These are phyloP conservation scores for Chytriomyces sp. DNA, from an alignment of 192 early-diverging fungal genomes.

Conservation along the genomic window DNA sequence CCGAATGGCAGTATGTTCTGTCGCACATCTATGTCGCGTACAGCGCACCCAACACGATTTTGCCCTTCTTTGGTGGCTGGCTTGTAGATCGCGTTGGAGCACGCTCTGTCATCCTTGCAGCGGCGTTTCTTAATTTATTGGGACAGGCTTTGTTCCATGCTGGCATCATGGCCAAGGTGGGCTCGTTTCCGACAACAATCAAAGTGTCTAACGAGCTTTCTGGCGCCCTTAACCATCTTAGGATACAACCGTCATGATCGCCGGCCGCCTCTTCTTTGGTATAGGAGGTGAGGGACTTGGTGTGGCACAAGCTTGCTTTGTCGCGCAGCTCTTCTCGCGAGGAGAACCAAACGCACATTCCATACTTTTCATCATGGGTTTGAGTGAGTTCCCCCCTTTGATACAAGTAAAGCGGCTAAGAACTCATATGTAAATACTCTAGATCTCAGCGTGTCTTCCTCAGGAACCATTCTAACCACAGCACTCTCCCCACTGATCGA, in stretches of 20 bases:
- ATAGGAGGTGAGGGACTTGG: conserved; percentile 53
- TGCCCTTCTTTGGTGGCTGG: conserved; percentile 62
- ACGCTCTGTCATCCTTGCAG: conserved; percentile 48
- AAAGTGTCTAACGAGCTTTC: background rate
- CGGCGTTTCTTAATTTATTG: conserved; percentile 15
- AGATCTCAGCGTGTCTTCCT: conserved; percentile 47
- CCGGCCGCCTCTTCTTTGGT: conserved; percentile 47
- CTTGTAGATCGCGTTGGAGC: conserved; percentile 57
- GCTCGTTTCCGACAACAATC: conserved; percentile 14
- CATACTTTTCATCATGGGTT: conserved; percentile 37
- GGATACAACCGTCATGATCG: background rate
- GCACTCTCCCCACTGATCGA: conserved; percentile 50
- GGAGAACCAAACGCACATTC: conserved; percentile 53
- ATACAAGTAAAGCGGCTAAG: conserved; percentile 31
- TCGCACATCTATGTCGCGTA: conserved; percentile 62
- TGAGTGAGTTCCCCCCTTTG: conserved; percentile 28
- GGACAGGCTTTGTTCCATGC: too few relatives aligned
- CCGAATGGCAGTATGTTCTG: conserved; percentile 51
- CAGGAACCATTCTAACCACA: conserved; percentile 57
- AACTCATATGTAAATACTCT: background rate
- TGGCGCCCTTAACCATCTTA: background rate
- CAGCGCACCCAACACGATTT: conserved; percentile 64
- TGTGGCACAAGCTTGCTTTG: conserved; percentile 50
- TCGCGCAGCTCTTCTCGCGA: conserved; percentile 47
- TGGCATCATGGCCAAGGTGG: conserved; percentile 41